Base-by-base conservation (phyloP, 192 early-diverging fungal species). In the Oehlia diaphana region DNA sequence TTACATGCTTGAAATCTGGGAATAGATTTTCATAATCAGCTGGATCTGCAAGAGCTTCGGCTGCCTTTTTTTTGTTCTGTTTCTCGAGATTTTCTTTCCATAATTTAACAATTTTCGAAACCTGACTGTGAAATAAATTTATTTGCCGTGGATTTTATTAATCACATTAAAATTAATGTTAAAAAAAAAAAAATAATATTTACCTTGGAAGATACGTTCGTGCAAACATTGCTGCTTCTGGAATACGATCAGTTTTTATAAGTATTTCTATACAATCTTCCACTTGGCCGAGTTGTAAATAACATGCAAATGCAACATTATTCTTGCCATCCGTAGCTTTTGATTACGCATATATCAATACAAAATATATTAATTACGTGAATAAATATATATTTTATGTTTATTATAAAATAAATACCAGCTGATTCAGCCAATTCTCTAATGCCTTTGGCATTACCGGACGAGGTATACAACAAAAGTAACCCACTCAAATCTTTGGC, bases 141-240 rank as follows among this genome's bases (percentile, higher is more conserved):
- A 42, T 42, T 42, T 66, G 68, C 65, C 19, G n/a, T 13, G 53
- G n/a, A 26, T 19, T n/a, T 21, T 33, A 12, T 47, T 47, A 47
- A 9, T 47, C 4, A 3, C 10, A 12, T 12, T 47, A 12, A 47
- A 47, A 12, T 47, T 31, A 31, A 31, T 31, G 31, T 2, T 31
- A 31, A 31, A 31, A 31, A 31, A 31, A 26, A 26, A 31, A 31
- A 44, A 8, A 44, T 28, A 31, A 19, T 33, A 39, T 61, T 47
- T 78, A 86, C 85, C 85, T 89, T 14, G 98, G 98, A 64, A 92
- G 81, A 81, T 98, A 95, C 1, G 98, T 92, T 63, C 95, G 89
- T 2, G 96, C 96, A 84, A 98, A 91, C 83, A 98, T 89, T 33
- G 97, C 96, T 1, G 98, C 98, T 83, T 99, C 98, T 9, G 97